A percentile compares a stretch with the other conserved stretches of the same genome.
These are phyloP conservation scores for Aureobasidium pullulans DNA, from an alignment of 2,329 filamentous ascomycete genomes.

Conservation along the genomic window DNA sequence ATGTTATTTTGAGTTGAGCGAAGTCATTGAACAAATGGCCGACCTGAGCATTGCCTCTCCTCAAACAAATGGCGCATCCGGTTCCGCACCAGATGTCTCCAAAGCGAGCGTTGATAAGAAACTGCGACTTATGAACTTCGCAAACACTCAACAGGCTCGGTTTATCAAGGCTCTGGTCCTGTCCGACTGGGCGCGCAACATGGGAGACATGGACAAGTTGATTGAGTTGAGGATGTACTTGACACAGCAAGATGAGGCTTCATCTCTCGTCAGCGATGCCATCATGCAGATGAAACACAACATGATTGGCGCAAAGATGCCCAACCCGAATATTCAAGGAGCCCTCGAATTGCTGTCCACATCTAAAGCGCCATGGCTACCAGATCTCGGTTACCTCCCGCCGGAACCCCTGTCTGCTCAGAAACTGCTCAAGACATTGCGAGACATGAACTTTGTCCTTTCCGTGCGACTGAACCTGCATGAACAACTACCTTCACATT, in stretches of 20 bases:
- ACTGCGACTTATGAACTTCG: conserved; percentile 64
- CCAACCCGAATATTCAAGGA: conserved; percentile 84
- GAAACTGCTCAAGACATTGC: conserved; percentile 66
- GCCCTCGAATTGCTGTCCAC: conserved; percentile 78
- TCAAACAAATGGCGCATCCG: conserved; percentile 33
- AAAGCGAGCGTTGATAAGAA: conserved; percentile 70
- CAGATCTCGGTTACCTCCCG: conserved; percentile 73
- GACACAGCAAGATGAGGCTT: conserved; percentile 34
- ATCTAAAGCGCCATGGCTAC: conserved; percentile 69
- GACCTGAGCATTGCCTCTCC: conserved; percentile 35
- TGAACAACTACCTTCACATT: conserved; percentile 71
- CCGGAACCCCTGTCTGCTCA: conserved; percentile 62
- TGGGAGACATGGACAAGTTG: conserved; percentile 71
- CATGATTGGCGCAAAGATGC: conserved; percentile 65
- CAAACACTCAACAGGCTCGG: conserved; percentile 70
- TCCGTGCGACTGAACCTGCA: conserved; percentile 77
- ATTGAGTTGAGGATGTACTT: conserved; percentile 81
- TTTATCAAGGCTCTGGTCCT: conserved; percentile 93
- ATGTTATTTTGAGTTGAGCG: conserved; percentile 69
- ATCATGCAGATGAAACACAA: conserved; percentile 59
- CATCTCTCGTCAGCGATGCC: conserved; percentile 19
- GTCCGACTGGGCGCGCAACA: conserved; percentile 78
- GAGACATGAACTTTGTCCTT: conserved; percentile 75
- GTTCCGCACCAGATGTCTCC: conserved; percentile 49
- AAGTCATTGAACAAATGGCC: conserved; percentile 63